These are phyloP conservation scores for Curvularia sp. DNA, from an alignment of 2,329 filamentous ascomycete genomes.

Conservation along the genomic window DNA sequence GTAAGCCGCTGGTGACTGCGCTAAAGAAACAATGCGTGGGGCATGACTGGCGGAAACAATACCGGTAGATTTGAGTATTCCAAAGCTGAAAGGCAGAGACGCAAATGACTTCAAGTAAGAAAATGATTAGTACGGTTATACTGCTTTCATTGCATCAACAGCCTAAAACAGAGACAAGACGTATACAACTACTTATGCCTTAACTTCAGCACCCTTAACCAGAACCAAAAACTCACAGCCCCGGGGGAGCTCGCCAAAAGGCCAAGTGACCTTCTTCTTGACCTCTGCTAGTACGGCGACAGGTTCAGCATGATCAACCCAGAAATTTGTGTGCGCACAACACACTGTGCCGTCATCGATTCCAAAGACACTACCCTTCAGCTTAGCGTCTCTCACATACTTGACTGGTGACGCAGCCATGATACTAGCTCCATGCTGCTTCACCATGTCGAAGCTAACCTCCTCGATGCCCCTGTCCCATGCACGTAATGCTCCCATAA, in stretches of 20 bases:
- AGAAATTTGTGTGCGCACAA: slow-evolving; percentile 5
- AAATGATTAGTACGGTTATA: no score
- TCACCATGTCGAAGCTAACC: neutral
- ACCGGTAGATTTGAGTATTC: no score
- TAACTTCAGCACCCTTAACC: neutral
- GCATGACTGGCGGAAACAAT: no score
- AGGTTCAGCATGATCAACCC: slow-evolving; percentile 10
- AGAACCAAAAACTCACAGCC: slow-evolving; percentile 11
- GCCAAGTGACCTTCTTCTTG: neutral
- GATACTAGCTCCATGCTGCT: neutral
- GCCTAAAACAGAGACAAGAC: no score
- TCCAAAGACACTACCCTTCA: neutral
- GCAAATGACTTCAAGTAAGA: no score
- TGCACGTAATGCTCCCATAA: neutral
- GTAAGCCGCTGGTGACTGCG: no score
- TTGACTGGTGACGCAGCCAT: neutral
- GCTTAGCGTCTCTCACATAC: slow-evolving; percentile 1
- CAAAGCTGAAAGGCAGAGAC: no score
- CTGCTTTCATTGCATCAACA: no score
- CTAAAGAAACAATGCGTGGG: no score
- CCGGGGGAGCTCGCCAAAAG: slow-evolving; percentile 3
- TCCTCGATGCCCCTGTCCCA: neutral
- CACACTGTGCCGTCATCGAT: neutral
- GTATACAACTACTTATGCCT: no score
- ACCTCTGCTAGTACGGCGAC: neutral